Conservation (phyloP, 129 eudicot genomes). For the Helichrysum umbraculigerum region DNA sequence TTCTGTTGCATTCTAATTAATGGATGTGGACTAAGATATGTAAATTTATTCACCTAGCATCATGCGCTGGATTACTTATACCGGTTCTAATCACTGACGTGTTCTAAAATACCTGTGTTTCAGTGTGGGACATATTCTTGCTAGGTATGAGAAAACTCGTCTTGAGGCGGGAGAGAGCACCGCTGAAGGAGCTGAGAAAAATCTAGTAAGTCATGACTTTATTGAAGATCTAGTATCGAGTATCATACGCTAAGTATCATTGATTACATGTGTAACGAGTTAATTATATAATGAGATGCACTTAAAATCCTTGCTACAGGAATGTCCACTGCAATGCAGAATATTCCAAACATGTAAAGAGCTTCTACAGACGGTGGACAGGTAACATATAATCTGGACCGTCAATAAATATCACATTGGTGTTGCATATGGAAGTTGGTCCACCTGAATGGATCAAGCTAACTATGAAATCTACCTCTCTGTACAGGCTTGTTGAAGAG, state of each 20-base stretch:
- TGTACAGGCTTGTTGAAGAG: conserved; percentile 43
- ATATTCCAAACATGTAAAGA: conserved; percentile 37
- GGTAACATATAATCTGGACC: conserved; percentile 18
- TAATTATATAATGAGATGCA: background rate
- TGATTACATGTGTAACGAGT: too few species aligned
- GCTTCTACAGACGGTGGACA: conserved; percentile 43
- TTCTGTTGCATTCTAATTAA: too few species aligned
- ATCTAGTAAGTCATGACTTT: background rate
- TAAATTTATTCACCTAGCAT: background rate
- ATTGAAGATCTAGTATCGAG: background rate
- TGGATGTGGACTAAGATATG: background rate
- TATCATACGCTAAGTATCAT: too few species aligned
- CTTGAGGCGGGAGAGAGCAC: background rate
- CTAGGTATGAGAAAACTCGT: conserved; percentile 2
- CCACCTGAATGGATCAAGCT: background rate
- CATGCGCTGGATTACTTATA: too few species aligned
- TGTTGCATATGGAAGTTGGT: background rate
- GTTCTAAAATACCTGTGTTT: too few species aligned
- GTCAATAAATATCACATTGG: background rate
- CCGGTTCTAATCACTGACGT: too few species aligned
- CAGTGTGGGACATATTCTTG: background rate
- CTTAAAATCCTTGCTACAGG: conserved; percentile 6
- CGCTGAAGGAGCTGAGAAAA: background rate
- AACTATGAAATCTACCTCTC: background rate
- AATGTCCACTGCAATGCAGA: conserved; percentile 10